Evolutionary conservation across 2,329 filamentous ascomycete genomes (phyloP).

Genomic region (Sclerotinia glacialis): DNA sequence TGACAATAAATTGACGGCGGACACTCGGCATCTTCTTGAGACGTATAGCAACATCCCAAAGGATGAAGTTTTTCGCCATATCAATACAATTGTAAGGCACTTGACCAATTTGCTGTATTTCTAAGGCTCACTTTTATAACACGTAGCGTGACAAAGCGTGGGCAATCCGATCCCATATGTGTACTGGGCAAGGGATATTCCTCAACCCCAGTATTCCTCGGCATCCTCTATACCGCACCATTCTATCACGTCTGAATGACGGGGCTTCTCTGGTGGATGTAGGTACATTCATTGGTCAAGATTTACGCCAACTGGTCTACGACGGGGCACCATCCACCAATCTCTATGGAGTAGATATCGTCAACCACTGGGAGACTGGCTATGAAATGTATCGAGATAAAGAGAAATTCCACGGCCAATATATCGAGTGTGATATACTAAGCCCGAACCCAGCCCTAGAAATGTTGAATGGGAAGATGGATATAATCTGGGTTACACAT

Average conservation of each 20-base stretch:
- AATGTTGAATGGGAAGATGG: slow-evolving; percentile 41
- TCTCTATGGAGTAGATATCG: slow-evolving; percentile 38
- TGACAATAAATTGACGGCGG: neutral
- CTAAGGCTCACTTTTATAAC: neutral
- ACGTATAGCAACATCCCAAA: neutral
- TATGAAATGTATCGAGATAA: slow-evolving; percentile 42
- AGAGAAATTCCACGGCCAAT: slow-evolving; percentile 36
- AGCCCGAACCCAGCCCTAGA: slow-evolving; percentile 32
- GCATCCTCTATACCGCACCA: slow-evolving; percentile 20
- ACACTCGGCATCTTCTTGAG: neutral
- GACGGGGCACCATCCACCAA: slow-evolving; percentile 40
- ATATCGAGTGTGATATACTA: slow-evolving; percentile 39
- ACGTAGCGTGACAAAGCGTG: slow-evolving; percentile 24
- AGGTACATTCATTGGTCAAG: slow-evolving; percentile 42
- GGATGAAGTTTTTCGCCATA: neutral
- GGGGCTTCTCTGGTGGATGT: slow-evolving; percentile 23
- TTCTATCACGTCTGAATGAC: slow-evolving; percentile 25
- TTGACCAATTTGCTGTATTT: neutral
- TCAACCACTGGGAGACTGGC: slow-evolving; percentile 39
- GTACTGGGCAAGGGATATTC: slow-evolving; percentile 28
- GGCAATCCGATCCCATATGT: slow-evolving; percentile 23
- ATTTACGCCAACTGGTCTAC: slow-evolving; percentile 39
- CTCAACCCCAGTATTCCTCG: slow-evolving; percentile 23
- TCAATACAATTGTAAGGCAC: neutral
- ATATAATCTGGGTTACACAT: slow-evolving; percentile 43